Percentiles rank a stretch among this genome's conserved stretches.
Conservation (phyloP, 192 early-diverging fungal species). For the Coemansia sp. region DNA sequence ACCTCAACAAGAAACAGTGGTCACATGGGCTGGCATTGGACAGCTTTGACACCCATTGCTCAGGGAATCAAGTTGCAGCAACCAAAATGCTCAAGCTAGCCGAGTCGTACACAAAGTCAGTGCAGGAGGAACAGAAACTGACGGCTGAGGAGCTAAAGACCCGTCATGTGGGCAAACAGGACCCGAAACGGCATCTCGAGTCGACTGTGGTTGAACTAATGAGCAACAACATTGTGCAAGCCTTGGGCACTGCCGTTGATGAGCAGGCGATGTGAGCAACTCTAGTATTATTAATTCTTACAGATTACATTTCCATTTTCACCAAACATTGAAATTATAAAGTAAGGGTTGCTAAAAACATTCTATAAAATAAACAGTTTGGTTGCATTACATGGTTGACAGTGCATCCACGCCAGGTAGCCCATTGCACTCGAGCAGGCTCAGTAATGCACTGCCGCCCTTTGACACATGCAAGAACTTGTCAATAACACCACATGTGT, state of each 20-base stretch:
- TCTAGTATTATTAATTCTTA: neutral
- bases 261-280: constrained; percentile 60
- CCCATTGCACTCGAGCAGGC: constrained; percentile 71
- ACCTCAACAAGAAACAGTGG: constrained; percentile 99
- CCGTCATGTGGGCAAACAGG: constrained; percentile 99
- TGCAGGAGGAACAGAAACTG: constrained; percentile 94
- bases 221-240: constrained; percentile 96
- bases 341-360: neutral
- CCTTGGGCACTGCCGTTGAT: constrained; percentile 89
- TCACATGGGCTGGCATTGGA: constrained; percentile 85
- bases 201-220: constrained; percentile 89
- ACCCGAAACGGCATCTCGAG: constrained; percentile 99
- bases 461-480: too few relatives aligned
- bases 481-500: too few relatives aligned
- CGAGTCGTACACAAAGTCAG: constrained; percentile 96
- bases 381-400: constrained; percentile 53
- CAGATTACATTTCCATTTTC: neutral
- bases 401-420: constrained; percentile 74
- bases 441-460: too few relatives aligned
- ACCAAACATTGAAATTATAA: neutral
- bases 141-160: constrained; percentile 93
- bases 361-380: neutral
- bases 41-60: constrained; percentile 81
- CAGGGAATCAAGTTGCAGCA: constrained; percentile 80
- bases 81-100: constrained; percentile 88